Evolutionary conservation across 2,329 filamentous ascomycete genomes (phyloP).

Genomic region (Trichophyton schoenleinii): DNA sequence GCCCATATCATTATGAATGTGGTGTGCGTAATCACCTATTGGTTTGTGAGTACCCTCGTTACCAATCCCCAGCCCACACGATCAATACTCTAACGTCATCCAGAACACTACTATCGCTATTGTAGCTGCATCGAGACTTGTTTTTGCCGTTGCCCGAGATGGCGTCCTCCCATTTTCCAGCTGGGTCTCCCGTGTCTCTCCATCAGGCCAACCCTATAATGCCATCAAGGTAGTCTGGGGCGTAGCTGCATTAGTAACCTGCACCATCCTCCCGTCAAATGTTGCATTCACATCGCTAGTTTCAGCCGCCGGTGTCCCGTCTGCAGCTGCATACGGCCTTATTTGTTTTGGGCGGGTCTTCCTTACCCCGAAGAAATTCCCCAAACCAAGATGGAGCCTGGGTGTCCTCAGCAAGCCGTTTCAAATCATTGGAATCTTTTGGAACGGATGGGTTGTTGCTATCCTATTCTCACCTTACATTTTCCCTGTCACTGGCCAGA

Average conservation of each 20-base stretch:
- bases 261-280: constrained; percentile 45
- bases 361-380: constrained; percentile 37
- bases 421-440: constrained; percentile 36
- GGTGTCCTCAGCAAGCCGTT: constrained; percentile 36
- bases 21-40: constrained; percentile 40
- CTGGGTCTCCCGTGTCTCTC: constrained; percentile 44
- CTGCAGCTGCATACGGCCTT: constrained; percentile 41
- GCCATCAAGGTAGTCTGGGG: constrained; percentile 48
- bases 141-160: constrained; percentile 51
- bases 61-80: neutral
- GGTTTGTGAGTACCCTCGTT: constrained; percentile 35
- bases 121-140: constrained; percentile 47
- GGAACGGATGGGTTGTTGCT: constrained; percentile 41
- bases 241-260: constrained; percentile 43
- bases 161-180: constrained; percentile 47
- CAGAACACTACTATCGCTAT: constrained; percentile 49
- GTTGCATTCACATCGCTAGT: constrained; percentile 44
- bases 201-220: constrained; percentile 46
- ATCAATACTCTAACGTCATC: neutral
- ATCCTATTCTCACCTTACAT: constrained; percentile 37
- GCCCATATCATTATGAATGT: constrained; percentile 51
- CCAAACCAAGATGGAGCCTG: constrained; percentile 37
- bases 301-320: constrained; percentile 41
- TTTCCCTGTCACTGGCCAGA: constrained; percentile 34
- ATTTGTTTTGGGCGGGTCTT: constrained; percentile 40